These are phyloP conservation scores for Cardamine occulta DNA, from an alignment of 345 rosid species.

Conservation along the genomic window DNA sequence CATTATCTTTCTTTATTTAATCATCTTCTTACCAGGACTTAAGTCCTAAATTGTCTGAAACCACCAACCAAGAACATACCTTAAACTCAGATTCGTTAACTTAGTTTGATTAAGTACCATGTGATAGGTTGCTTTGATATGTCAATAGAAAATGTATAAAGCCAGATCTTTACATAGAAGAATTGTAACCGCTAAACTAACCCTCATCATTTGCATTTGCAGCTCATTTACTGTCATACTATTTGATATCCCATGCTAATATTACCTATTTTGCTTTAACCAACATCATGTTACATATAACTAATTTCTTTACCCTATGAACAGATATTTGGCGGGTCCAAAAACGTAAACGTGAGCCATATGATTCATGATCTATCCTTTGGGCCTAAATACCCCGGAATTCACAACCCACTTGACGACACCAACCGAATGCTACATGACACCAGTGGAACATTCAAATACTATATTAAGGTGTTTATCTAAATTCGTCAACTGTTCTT, in stretches of 20 bases:
- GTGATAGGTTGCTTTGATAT: constrained; percentile 1
- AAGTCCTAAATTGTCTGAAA: constrained; percentile 18
- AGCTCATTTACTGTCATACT: constrained; percentile 7
- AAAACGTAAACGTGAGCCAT: constrained; percentile 89
- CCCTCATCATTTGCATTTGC: not conserved
- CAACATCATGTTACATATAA: not conserved
- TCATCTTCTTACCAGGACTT: not conserved
- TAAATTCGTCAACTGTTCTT: constrained; percentile 19
- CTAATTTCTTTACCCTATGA: constrained; percentile 15
- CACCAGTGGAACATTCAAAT: constrained; percentile 91
- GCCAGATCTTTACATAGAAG: no score
- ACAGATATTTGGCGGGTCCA: constrained; percentile 92
- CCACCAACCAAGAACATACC: constrained; percentile 17
- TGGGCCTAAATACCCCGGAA: constrained; percentile 94
- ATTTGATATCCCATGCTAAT: not conserved
- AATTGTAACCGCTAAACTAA: not conserved
- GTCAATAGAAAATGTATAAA: not conserved
- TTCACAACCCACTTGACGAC: constrained; percentile 95
- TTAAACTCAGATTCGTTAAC: not conserved
- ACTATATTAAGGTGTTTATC: constrained; percentile 81
- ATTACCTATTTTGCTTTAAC: constrained; percentile 16
- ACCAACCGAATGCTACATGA: constrained; percentile 69
- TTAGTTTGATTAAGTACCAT: constrained; percentile 3
- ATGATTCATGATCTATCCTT: constrained; percentile 84
- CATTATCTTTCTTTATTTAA: not conserved